These are phyloP conservation scores for Prasinococcaceae sp. DNA, from an alignment of 139 green algal genomes.

Conservation along the genomic window DNA sequence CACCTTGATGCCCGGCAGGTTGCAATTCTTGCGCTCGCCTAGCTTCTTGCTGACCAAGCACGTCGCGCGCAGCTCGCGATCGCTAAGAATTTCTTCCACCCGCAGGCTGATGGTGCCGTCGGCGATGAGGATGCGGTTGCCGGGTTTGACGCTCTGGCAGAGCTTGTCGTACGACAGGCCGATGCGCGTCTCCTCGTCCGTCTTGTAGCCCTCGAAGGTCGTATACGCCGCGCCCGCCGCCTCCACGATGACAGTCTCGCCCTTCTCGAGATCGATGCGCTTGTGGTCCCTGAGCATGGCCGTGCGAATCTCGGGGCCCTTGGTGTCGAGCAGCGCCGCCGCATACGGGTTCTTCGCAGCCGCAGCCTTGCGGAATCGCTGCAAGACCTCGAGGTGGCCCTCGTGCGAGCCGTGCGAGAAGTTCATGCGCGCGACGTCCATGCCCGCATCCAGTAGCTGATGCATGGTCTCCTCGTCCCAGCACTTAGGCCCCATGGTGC, in stretches of 20 bases:
- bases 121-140: constrained; percentile 35
- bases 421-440: constrained; percentile 53
- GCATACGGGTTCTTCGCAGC: not conserved
- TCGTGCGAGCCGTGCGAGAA: constrained; percentile 53
- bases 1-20: constrained; percentile 17
- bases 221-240: constrained; percentile 31
- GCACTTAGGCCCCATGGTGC: constrained; percentile 40
- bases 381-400: constrained; percentile 35
- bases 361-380: constrained; percentile 36
- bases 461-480: constrained; percentile 18
- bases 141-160: constrained; percentile 21
- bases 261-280: constrained; percentile 24
- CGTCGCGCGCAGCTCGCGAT: constrained; percentile 17
- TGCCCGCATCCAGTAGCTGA: constrained; percentile 44
- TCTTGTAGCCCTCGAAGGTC: constrained; percentile 19
- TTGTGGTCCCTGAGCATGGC: too few species aligned
- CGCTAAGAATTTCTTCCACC: constrained; percentile 28
- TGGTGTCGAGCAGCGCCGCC: constrained; percentile 78
- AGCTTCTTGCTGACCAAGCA: constrained; percentile 35
- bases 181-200: constrained; percentile 34
- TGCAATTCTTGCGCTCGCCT: constrained; percentile 23
- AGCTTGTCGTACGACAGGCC: constrained; percentile 15
- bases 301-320: constrained; percentile 91
- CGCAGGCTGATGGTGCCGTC: constrained; percentile 31
- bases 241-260: constrained; percentile 23